Base-by-base conservation (phyloP, 257 asterid genomes). In the Fraxinus americana region DNA sequence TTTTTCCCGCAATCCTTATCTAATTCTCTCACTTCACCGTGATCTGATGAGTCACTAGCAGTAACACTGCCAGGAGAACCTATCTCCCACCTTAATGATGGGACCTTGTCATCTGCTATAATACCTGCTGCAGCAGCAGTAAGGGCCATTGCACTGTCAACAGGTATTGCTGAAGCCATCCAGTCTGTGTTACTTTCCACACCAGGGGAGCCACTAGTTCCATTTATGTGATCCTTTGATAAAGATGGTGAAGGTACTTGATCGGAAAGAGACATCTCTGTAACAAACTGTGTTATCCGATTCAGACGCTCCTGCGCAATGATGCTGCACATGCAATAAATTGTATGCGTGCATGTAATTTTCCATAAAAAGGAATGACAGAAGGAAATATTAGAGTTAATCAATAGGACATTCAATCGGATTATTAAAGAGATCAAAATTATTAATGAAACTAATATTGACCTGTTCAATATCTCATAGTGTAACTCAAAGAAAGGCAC, bases 401-500 rank as follows among this genome's bases (percentile, higher is more conserved):
- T 11, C 35, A 34, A 14, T 25, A 61, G 23, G 70, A 36, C 7
- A 8, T 67, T 54, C 36, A 57, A 85, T 41, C 6, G 36, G 68
- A 30, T 32, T 75, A 12, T 29, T 25, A 59, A 29, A 67, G 34
- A 45, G 69, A 69, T 7, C 29, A 65, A 50, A 77, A 70, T 74
- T 27, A n/a, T 57, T 70, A 45, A 43, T 70, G 77, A 75, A 77
- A 45, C 67, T 21, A 67, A 74, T 10, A 54, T 88, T 76, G 77
- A 91, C 98, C 98, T 94, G 86, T 90, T 89, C 83, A 94, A 81
- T 92, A 94, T 89, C 92, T 91, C 92, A 76, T 82, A 94, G 79
- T 94, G 98, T 73, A 94, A 87, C 85, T 89, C 98, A 78, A 94
- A 94, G 79, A 94, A 93, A 45, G 99, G 99, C 81, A 92, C 90